A percentile compares a stretch with the other conserved stretches of the same genome.
These are phyloP conservation scores for Haplosporangium sp. DNA, from an alignment of 371 early-diverging fungal genomes.

Conservation along the genomic window DNA sequence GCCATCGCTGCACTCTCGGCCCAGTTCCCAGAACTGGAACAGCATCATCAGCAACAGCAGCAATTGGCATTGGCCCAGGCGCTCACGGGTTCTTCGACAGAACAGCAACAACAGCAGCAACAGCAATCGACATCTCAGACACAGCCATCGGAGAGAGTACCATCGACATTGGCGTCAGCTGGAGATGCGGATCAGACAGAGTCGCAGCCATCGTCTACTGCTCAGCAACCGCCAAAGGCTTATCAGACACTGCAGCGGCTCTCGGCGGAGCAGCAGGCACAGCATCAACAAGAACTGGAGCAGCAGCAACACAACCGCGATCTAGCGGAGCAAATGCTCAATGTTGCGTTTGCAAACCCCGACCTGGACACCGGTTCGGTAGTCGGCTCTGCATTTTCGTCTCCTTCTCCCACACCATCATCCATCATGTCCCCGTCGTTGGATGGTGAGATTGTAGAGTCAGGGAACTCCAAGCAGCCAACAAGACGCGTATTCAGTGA, in stretches of 20 bases:
- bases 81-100: neutral
- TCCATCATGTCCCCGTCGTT: too few species aligned
- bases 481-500: too few species aligned
- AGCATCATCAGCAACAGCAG: conserved; percentile 34
- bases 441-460: too few species aligned
- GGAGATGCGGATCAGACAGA: too few species aligned
- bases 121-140: too few species aligned
- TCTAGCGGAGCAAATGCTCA: conserved; percentile 46
- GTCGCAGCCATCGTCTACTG: too few species aligned
- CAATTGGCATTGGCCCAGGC: conserved; percentile 12
- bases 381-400: too few species aligned
- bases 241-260: conserved; percentile 2
- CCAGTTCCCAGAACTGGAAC: conserved; percentile 38
- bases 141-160: too few species aligned
- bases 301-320: conserved; percentile 42
- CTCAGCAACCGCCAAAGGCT: too few species aligned
- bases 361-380: conserved; percentile 29
- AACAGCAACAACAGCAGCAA: too few species aligned
- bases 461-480: too few species aligned
- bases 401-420: too few species aligned
- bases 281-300: conserved; percentile 34
- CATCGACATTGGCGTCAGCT: neutral
- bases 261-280: conserved; percentile 19
- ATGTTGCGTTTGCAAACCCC: conserved; percentile 30
- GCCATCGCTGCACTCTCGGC: conserved; percentile 47